Percentiles rank a stretch among this genome's conserved stretches.
These are phyloP conservation scores for Pestalotiopsis fici DNA, from an alignment of 2,329 filamentous ascomycete genomes.

Conservation along the genomic window DNA sequence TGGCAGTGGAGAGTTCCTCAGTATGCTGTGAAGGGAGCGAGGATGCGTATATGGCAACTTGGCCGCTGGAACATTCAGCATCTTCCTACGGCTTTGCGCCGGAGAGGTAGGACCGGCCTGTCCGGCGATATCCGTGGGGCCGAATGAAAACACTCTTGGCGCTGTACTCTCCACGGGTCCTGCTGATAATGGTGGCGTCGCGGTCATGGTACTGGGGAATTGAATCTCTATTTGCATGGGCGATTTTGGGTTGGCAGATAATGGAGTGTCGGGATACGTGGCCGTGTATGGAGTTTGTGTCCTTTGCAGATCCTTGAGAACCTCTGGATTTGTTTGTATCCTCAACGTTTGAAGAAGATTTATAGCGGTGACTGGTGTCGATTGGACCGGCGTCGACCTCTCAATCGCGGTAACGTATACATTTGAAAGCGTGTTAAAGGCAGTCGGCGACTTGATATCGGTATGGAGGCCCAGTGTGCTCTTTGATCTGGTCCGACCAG, in stretches of 20 bases:
- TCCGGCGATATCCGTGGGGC: conserved; percentile 31
- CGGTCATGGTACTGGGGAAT: conserved; percentile 58
- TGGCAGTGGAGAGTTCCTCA: conserved; percentile 66
- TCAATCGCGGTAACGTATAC: conserved; percentile 65
- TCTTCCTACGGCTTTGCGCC: conserved; percentile 37
- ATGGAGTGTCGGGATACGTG: conserved; percentile 54
- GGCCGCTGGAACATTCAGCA: conserved; percentile 22
- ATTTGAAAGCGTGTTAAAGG: conserved; percentile 68
- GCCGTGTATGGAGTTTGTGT: conserved; percentile 46
- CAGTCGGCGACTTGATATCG: conserved; percentile 60
- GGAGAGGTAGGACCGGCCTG: conserved; percentile 29
- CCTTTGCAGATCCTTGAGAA: conserved; percentile 32
- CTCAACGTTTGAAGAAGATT: conserved; percentile 40
- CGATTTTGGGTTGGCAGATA: conserved; percentile 52
- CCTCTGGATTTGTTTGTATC: conserved; percentile 35
- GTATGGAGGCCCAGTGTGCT: conserved; percentile 40
- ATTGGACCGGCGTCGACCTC: conserved; percentile 51
- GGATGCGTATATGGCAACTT: conserved; percentile 60
- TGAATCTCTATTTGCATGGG: conserved; percentile 45
- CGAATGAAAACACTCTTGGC: conserved; percentile 48
- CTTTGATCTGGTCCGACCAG: conserved; percentile 38
- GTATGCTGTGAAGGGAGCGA: conserved; percentile 61
- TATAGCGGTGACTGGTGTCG: conserved; percentile 51
- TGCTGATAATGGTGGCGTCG: conserved; percentile 60
- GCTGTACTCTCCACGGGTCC: conserved; percentile 46